Evolutionary conservation across 2,329 filamentous ascomycete genomes (phyloP).

Genomic region (Xylariaceae sp.): DNA sequence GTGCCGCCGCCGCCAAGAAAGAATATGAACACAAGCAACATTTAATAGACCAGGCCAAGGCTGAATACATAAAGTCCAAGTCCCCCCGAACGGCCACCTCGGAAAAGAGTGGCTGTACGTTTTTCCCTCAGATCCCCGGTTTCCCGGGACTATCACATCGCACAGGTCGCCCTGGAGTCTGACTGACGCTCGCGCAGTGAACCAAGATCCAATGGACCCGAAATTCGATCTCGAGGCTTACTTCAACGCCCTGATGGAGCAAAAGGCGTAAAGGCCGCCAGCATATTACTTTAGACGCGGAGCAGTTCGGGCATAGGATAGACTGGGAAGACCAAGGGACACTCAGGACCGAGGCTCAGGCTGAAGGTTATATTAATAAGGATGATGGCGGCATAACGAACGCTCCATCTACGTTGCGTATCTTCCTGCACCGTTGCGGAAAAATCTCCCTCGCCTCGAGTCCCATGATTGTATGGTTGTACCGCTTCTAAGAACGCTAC

Average conservation of each 20-base stretch:
- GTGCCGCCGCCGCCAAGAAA: slow-evolving; percentile 65
- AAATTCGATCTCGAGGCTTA: slow-evolving; percentile 92
- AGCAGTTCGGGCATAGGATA: slow-evolving; percentile 30
- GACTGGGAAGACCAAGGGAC: slow-evolving; percentile 21
- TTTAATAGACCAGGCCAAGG: slow-evolving; percentile 90
- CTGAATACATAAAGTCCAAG: slow-evolving; percentile 76
- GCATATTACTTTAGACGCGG: slow-evolving; percentile 15
- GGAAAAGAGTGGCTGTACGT: slow-evolving; percentile 35
- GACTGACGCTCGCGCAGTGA: slow-evolving; percentile 45
- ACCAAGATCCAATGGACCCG: slow-evolving; percentile 74
- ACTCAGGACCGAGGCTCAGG: slow-evolving; percentile 13
- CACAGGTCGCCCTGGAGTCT: slow-evolving; percentile 13
- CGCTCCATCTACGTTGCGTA: slow-evolving; percentile 9
- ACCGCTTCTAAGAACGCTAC: slow-evolving; percentile 25
- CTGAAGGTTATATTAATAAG: slow-evolving; percentile 12
- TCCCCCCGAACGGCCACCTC: slow-evolving; percentile 41
- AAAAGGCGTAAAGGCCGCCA: slow-evolving; percentile 42
- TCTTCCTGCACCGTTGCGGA: slow-evolving; percentile 12
- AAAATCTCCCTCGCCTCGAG: slow-evolving; percentile 12
- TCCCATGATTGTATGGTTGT: slow-evolving; percentile 29
- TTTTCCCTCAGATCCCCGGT: slow-evolving; percentile 23
- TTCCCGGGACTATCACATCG: not conserved
- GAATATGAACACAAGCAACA: slow-evolving; percentile 89
- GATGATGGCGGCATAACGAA: slow-evolving; percentile 15
- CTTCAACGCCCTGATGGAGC: slow-evolving; percentile 59